Evolutionary conservation across 495 filamentous ascomycete species (phyloP), one percentile per base, ranked within the genome.

Genomic region (Astrocystis sublimbata): DNA sequence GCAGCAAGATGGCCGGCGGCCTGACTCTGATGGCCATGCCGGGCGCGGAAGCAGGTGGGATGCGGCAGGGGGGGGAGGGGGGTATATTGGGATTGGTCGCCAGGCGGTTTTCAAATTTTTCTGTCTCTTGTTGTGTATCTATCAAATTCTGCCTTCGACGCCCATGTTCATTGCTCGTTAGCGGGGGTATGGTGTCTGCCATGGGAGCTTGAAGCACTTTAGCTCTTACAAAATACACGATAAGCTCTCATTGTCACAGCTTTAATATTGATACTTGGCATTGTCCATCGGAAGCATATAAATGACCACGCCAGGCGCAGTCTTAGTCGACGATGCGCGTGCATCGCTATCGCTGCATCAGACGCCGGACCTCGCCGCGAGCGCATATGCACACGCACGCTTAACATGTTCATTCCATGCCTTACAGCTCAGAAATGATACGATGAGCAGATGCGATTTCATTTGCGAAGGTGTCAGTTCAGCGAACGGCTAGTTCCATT

Each of bases 41-140:
- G 38, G 36, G 45, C 33, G 28, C 24, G 46, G 58, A n/a, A 47
- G 41, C 26, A 31, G 13, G 58, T 30, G 41, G 36, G 36, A 43
- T 9, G 35, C 24, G 26, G 36, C 36, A 28, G 36, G 7, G 49
- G 15, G 35, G 30, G 33, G 57, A n/a, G 46, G 52, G 17, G 35
- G 46, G 13, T 52, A 42, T 26, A 31, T 61, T 38, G 47, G 21
- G 19, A 53, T 47, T 61, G 17, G 38, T 51, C 46, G 47, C 47
- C 47, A n/a, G n/a, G n/a, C n/a, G n/a, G n/a, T n/a, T n/a, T 43
- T 61, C 19, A 49, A 43, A 49, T n/a, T 35, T 61, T 51, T 61
- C 58, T 45, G 33, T 51, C 38, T 19, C 45, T 53, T 53, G n/a
- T 40, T 30, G 38, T 61, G 47, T 30, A 28, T 61, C 58, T 43